phyloP scores from a whole-genome alignment of 2,329 filamentous ascomycete species.

The Neoarthrinium moseri region DNA sequence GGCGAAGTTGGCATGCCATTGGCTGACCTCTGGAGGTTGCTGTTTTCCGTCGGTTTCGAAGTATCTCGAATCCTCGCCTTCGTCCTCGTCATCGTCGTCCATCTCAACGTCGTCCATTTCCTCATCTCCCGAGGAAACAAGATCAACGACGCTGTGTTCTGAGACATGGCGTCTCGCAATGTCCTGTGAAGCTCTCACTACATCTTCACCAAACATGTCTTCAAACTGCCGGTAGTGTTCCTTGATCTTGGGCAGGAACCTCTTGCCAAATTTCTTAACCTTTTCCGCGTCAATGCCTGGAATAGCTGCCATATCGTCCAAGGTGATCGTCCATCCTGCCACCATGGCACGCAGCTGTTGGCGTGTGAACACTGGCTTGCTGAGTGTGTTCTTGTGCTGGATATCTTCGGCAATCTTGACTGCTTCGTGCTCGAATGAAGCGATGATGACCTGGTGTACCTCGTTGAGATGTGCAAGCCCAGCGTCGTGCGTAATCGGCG shows the following conservation, averaged over 20 bases:
- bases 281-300: slow-evolving; percentile 61
- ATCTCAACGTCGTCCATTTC: slow-evolving; percentile 11
- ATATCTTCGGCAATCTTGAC: slow-evolving; percentile 60
- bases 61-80: slow-evolving; percentile 44
- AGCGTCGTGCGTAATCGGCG: slow-evolving; percentile 58
- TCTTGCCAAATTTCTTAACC: slow-evolving; percentile 59
- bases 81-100: slow-evolving; percentile 21
- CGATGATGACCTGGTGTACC: slow-evolving; percentile 62
- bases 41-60: slow-evolving; percentile 30
- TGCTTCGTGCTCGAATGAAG: slow-evolving; percentile 63
- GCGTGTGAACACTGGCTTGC: slow-evolving; percentile 65
- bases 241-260: slow-evolving; percentile 59
- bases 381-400: slow-evolving; percentile 56
- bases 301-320: slow-evolving; percentile 63
- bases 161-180: slow-evolving; percentile 11
- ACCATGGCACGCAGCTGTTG: slow-evolving; percentile 71
- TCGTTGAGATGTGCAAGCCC: slow-evolving; percentile 52
- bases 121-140: slow-evolving; percentile 37
- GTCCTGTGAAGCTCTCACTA: slow-evolving; percentile 9
- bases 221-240: slow-evolving; percentile 45
- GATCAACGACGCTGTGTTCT: slow-evolving; percentile 48
- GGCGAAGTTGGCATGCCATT: slow-evolving; percentile 29
- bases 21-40: slow-evolving; percentile 18
- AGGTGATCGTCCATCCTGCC: slow-evolving; percentile 61
- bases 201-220: slow-evolving; percentile 44